Base-by-base conservation (phyloP, 192 early-diverging fungal genomes). In the Allomyces javanicus region DNA sequence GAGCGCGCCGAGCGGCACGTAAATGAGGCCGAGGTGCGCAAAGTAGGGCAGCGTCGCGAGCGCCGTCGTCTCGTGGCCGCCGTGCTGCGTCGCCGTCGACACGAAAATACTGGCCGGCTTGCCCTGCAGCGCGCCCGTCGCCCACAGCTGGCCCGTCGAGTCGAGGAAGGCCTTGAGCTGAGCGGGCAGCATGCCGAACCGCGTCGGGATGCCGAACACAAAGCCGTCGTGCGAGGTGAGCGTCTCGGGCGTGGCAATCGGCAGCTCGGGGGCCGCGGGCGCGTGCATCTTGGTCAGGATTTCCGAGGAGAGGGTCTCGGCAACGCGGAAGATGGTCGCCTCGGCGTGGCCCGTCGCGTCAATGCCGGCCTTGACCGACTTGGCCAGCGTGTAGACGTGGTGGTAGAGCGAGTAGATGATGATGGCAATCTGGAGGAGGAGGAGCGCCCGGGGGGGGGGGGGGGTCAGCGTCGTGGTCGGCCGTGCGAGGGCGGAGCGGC, bases 1-100 rank as follows among this genome's bases (percentile, higher is more conserved):
- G 9, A 68, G 43, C 67, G 75, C 83, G 22, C 87, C 87, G 63
- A 90, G 68, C 3, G 90, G 90, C 55, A 90, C 85, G 68, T 78
- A 93, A 63, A 82, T 76, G 61, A 93, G 82, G 26, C 89, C 90
- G 70, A 89, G 90, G 76, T 91, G 89, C 9, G 79, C 82, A 62
- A 88, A 77, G 72, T 81, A 78, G 1, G 87, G 77, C 25, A 91
- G 66, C 45, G 87, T 74, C 25, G 79, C 81, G 9, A 85, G 67
- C 25, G 83, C 80, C 3, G 87, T 89, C 26, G 78, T 81, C 72
- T 92, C 89, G 76, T 88, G 86, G 26, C 90, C 90, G 64, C 89
- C 89, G 71, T 86, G 83, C 76, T 87, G 86, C 62, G 81, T 77
- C 9, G 75, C 83, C 10, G 88, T 89, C 43, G 87, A 86, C 62